Evolutionary conservation across 495 filamentous ascomycete species (phyloP), one percentile per base, ranked within the genome.

Genomic region (Penicillium desertorum): DNA sequence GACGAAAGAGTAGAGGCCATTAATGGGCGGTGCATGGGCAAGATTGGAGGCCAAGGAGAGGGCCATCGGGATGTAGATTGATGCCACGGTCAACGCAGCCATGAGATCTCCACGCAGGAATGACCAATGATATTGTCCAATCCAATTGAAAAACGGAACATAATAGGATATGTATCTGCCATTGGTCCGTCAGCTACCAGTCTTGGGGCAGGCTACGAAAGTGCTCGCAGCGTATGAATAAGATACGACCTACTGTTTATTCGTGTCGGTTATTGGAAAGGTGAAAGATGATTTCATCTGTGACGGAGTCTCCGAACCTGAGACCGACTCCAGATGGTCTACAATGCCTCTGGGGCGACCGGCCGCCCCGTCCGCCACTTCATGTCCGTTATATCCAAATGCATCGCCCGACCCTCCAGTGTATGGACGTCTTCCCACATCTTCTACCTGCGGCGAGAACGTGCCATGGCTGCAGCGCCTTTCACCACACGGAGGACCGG

Each of bases 41-140:
- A 99, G 85, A 70, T 98, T 99, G 27, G 88, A 84, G n/a, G 93
- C 91, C 57, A 92, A 82, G 5, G 92, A 97, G 27, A 99, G 82
- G 0, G 93, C 87, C 93, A 99, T 97, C 25, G 94, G 94, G 37
- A 99, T 89, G 66, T 99, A 99, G 76, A 99, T 92, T 14, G 92
- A 96, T 1, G 93, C 91, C 73, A 99, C 86, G 2, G 94, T 97
- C 51, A 98, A 70, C 45, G 89, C 81, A 12, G 94, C 92, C 10
- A 92, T 78, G 30, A 97, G 77, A 74, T 99, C 94, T 30, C 95
- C 94, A 61, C 86, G 81, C 27, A 98, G 71, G 69, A 86, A 96
- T 5, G 82, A 81, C 84, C 82, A 88, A 57, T 74, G 83, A 66
- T 99, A 99, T 68, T 95, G 87, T 39, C 75, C 75, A 32, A 94